Evolutionary conservation across 116 monocot genomes (phyloP).

Genomic region (Papilionanthe hybrid): DNA sequence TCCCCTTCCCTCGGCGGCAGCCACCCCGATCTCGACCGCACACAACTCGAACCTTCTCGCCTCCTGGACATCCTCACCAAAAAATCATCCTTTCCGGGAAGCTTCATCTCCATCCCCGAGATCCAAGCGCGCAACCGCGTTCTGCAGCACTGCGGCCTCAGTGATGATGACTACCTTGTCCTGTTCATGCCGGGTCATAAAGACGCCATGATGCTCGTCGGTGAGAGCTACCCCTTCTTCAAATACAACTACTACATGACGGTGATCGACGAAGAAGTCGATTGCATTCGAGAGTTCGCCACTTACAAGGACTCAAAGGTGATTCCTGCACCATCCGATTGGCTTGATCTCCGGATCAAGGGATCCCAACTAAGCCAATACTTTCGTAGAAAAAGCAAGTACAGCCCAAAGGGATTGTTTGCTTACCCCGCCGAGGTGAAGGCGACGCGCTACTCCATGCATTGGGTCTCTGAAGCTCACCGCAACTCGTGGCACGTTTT

Average conservation of each 20-base stretch:
- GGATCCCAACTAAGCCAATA: conserved; percentile 60
- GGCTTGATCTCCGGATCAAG: conserved; percentile 61
- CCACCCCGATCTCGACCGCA: conserved; percentile 33
- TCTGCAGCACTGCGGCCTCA: conserved; percentile 40
- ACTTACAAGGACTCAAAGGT: conserved; percentile 50
- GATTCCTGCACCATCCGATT: conserved; percentile 39
- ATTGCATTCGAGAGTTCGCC: conserved; percentile 47
- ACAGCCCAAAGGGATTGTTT: conserved; percentile 55
- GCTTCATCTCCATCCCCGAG: conserved; percentile 54
- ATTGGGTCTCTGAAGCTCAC: conserved; percentile 56
- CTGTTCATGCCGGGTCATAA: conserved; percentile 33
- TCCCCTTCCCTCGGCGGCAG: conserved; percentile 14
- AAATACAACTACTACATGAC: conserved; percentile 49
- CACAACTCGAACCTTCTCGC: conserved; percentile 43
- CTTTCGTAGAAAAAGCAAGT: conserved; percentile 56
- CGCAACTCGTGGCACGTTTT: conserved; percentile 58
- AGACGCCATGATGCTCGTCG: conserved; percentile 54
- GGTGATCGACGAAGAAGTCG: conserved; percentile 28
- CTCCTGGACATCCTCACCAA: conserved; percentile 53
- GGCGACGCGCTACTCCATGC: conserved; percentile 43
- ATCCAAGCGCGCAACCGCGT: conserved; percentile 49
- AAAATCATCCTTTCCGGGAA: conserved; percentile 49
- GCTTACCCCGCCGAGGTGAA: conserved; percentile 37
- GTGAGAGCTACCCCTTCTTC: conserved; percentile 66
- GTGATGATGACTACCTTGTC: conserved; percentile 45